Evolutionary conservation across 2,329 filamentous ascomycete species (phyloP).

Genomic region (Colletotrichum gloeosporioides): DNA sequence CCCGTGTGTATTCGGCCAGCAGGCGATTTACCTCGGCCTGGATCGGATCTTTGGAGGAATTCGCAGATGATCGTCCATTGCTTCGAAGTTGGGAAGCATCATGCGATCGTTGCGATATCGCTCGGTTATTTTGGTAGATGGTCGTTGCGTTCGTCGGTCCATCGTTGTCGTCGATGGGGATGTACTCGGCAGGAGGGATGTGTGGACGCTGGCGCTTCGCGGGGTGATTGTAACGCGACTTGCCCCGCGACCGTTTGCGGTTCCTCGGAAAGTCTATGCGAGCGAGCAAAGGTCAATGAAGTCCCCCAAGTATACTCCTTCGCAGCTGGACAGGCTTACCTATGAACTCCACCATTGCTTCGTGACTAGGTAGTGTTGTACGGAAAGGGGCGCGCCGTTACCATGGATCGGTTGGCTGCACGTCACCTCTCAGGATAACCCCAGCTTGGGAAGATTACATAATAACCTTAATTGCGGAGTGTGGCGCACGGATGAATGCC

Average conservation of each 20-base stretch:
- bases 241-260: not conserved
- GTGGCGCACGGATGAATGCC: not conserved
- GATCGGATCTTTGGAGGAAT: not conserved
- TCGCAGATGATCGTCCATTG: not conserved
- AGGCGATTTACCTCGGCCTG: not conserved
- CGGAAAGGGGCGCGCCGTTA: not conserved
- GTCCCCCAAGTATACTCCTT: not conserved
- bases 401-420: not conserved
- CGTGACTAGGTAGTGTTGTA: not conserved
- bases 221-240: not conserved
- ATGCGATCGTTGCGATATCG: not conserved
- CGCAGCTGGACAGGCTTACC: not conserved
- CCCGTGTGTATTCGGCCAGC: not conserved
- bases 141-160: not conserved
- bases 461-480: not conserved
- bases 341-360: not conserved
- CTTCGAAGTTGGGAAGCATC: fast-evolving
- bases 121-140: not conserved
- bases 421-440: not conserved
- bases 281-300: not conserved
- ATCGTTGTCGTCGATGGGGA: fast-evolving
- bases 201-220: not conserved
- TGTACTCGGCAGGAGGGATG: fast-evolving
- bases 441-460: not conserved
- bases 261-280: not conserved